A percentile compares a stretch with the other conserved stretches of the same genome.
These are phyloP conservation scores for Gynandropsis gynandra DNA, from an alignment of 345 rosid species.

Conservation along the genomic window DNA sequence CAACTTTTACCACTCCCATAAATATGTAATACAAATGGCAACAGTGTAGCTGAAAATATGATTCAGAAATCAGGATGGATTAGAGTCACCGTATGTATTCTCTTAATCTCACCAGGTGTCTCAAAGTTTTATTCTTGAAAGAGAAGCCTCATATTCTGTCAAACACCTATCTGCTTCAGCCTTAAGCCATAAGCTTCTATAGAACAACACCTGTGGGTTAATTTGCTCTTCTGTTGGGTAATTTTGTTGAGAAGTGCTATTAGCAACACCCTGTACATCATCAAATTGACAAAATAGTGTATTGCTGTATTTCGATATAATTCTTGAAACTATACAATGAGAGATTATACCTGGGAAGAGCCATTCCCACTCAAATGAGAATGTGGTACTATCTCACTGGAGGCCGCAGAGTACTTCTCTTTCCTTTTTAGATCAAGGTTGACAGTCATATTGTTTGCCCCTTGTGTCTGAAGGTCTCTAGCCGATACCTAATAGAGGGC, in stretches of 20 bases:
- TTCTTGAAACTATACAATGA: not conserved
- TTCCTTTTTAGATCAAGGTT: slow-evolving; percentile 29
- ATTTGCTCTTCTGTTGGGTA: slow-evolving; percentile 23
- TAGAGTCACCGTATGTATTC: slow-evolving; percentile 21
- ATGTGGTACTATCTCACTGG: slow-evolving; percentile 17
- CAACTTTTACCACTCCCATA: not conserved
- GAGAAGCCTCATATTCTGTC: slow-evolving; percentile 30
- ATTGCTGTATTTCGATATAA: not conserved
- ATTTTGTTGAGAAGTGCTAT: slow-evolving; percentile 19
- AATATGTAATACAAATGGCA: not conserved
- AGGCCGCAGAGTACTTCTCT: slow-evolving; percentile 17
- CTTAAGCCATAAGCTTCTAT: slow-evolving; percentile 38
- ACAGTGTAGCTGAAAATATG: too few species aligned
- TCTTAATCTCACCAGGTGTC: slow-evolving; percentile 8
- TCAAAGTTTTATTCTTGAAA: slow-evolving; percentile 19
- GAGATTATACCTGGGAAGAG: slow-evolving; percentile 30
- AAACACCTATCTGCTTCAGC: slow-evolving; percentile 37
- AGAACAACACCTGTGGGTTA: slow-evolving; percentile 27
- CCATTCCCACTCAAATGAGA: slow-evolving; percentile 23
- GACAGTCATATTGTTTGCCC: slow-evolving; percentile 22
- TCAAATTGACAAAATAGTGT: slow-evolving; percentile 12
- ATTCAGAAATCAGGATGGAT: slow-evolving; percentile 1
- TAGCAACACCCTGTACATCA: slow-evolving; percentile 30
- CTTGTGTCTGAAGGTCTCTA: slow-evolving; percentile 30
- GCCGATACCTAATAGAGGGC: slow-evolving; percentile 22